Evolutionary conservation across 768 basidiomycete genomes (phyloP), one percentile per base, ranked within the genome.

Genomic region (Kwoniella newhampshirensis): DNA sequence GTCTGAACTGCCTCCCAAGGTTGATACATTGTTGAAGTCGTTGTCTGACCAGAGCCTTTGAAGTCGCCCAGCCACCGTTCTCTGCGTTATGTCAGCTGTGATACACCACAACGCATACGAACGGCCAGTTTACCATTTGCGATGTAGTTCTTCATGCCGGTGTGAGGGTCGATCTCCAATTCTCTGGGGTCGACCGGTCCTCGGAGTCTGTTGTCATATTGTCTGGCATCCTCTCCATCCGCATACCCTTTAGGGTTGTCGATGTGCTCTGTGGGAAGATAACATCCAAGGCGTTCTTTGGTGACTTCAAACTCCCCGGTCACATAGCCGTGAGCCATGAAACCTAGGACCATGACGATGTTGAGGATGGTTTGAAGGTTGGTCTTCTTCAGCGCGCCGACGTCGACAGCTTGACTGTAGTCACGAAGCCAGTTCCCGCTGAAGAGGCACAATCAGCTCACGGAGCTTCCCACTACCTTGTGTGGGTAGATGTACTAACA

Each of bases 211-310:
- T 86, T 83, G 67, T 94, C 83, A 66, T 87, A 90, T 67, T 81
- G 81, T 39, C 89, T 80, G 0, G 92, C 83, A 74, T 97, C 91
- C 74, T 89, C 85, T 82, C 85, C 70, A 80, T 83, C 76, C 0
- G 87, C 89, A 66, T 91, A 93, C 12, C 89, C 90, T 74, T 84
- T 86, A 62, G 90, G 91, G 67, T 94, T 94, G 71, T 94, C 91
- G 68, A 92, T 91, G 73, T 94, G 91, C 74, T 91, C 62, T 9
- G 84, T 83, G 0, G 90, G 89, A 26, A 81, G 84, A 73, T 94
- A 94, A 40, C 85, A 84, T 1, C 87, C 90, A 2, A 94, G 82
- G 15, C 91, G 83, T 55, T 91, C 88, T 18, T 82, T 77, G 9
- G 90, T 94, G 54, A 94, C 88, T 76, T 91, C 89, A 67, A 91